phyloP scores from a whole-genome alignment of 352 stramenopile species.

The Phytophthora sp. region DNA sequence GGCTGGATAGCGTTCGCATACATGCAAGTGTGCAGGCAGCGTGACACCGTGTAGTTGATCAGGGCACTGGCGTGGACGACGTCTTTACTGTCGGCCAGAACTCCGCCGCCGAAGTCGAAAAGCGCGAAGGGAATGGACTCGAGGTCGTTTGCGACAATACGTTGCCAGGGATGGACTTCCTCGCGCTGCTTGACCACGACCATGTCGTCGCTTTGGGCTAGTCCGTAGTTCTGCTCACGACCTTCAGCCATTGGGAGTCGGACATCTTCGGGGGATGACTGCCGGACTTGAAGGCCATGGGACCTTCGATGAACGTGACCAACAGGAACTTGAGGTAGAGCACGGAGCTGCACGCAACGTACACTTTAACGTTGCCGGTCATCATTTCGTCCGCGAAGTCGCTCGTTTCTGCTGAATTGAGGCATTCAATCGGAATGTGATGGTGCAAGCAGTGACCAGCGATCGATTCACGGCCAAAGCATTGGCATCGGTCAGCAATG shows the following conservation, averaged over 20 bases:
- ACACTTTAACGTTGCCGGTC: constrained; percentile 34
- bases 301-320: constrained; percentile 41
- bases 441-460: not conserved
- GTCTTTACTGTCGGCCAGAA: constrained; percentile 38
- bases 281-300: constrained; percentile 43
- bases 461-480: not conserved
- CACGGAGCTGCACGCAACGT: constrained; percentile 43
- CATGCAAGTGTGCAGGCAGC: constrained; percentile 48
- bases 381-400: constrained; percentile 25
- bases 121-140: constrained; percentile 50
- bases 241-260: constrained; percentile 33
- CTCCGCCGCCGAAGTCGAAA: constrained; percentile 30
- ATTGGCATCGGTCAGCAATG: too few species aligned
- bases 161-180: constrained; percentile 38
- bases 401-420: constrained; percentile 4
- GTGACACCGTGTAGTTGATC: constrained; percentile 43
- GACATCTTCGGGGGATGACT: constrained; percentile 49
- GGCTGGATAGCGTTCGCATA: constrained; percentile 58
- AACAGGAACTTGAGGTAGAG: constrained; percentile 55
- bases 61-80: constrained; percentile 38
- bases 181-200: constrained; percentile 33
- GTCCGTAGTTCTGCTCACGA: constrained; percentile 42
- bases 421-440: not conserved
- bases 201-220: constrained; percentile 35
- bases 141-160: constrained; percentile 51